These are phyloP conservation scores for Colletotrichum lindemuthianum DNA, from an alignment of 2,329 filamentous ascomycete species.

Conservation along the genomic window DNA sequence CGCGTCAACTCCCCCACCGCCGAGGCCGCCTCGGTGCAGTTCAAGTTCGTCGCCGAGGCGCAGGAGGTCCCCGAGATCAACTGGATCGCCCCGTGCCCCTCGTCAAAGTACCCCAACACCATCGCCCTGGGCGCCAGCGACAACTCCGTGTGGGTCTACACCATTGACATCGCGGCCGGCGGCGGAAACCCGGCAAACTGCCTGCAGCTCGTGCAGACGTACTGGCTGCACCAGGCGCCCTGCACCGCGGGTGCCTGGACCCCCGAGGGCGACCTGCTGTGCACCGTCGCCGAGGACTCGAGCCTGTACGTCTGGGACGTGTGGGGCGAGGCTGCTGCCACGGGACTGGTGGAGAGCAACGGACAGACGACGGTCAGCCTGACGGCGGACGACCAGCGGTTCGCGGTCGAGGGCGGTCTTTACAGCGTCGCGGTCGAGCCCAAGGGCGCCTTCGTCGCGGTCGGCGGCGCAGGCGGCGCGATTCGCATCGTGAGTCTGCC, in stretches of 20 bases:
- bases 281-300: conserved; percentile 88
- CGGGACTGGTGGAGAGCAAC: conserved; percentile 60
- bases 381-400: conserved; percentile 85
- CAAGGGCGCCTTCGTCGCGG: conserved; percentile 80
- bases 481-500: conserved; percentile 89
- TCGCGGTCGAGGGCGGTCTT: conserved; percentile 89
- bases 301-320: conserved; percentile 94
- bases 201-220: conserved; percentile 87
- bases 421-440: conserved; percentile 89
- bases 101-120: conserved; percentile 77
- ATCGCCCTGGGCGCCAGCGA: conserved; percentile 89
- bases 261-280: conserved; percentile 84
- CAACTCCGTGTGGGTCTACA: conserved; percentile 95
- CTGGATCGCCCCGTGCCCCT: conserved; percentile 84
- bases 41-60: conserved; percentile 76
- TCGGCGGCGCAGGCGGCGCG: conserved; percentile 87
- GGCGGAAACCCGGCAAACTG: conserved; percentile 53
- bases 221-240: conserved; percentile 87
- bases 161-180: conserved; percentile 75
- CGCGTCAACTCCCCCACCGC: conserved; percentile 51
- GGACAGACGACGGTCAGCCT: conserved; percentile 77
- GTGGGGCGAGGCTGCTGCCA: conserved; percentile 78
- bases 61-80: conserved; percentile 96
- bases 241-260: conserved; percentile 95
- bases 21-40: conserved; percentile 54